Evolutionary conservation across 2,329 filamentous ascomycete species (phyloP).

Genomic region (Ramularia endophylla): DNA sequence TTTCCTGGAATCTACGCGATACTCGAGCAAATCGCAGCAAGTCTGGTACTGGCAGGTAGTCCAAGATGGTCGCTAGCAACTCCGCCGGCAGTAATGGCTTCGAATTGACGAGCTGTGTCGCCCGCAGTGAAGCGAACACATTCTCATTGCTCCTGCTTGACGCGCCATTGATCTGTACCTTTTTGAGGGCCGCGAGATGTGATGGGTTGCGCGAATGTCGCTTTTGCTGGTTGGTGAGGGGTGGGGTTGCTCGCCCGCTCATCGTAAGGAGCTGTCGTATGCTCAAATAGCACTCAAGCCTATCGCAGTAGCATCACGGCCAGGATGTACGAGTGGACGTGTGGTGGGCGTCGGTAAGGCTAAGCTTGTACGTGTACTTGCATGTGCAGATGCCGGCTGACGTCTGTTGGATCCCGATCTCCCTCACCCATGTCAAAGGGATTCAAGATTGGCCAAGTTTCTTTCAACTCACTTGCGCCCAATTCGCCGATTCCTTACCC

Average conservation of each 20-base stretch:
- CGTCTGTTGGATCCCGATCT: too few species aligned
- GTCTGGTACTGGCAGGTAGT: slow-evolving; percentile 80
- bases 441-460: too few species aligned
- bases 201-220: slow-evolving; percentile 25
- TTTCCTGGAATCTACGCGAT: slow-evolving; percentile 84
- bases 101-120: slow-evolving; percentile 71
- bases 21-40: slow-evolving; percentile 79
- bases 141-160: slow-evolving; percentile 28
- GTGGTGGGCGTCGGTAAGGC: too few species aligned
- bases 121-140: slow-evolving; percentile 70
- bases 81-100: slow-evolving; percentile 85
- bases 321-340: too few species aligned
- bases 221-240: slow-evolving; percentile 11
- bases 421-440: too few species aligned
- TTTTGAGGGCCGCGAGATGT: slow-evolving; percentile 24
- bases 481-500: too few species aligned
- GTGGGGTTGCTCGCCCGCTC: neutral
- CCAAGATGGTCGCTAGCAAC: slow-evolving; percentile 79
- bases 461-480: too few species aligned
- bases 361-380: too few species aligned
- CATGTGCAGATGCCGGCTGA: too few species aligned
- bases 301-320: too few species aligned
- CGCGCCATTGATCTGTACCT: slow-evolving; percentile 22
- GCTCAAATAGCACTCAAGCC: too few species aligned
- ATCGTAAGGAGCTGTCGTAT: neutral